Evolutionary conservation across 805 yeast species (phyloP), one percentile per base, ranked within the genome.

Genomic region (Wickerhamiella cacticola): DNA sequence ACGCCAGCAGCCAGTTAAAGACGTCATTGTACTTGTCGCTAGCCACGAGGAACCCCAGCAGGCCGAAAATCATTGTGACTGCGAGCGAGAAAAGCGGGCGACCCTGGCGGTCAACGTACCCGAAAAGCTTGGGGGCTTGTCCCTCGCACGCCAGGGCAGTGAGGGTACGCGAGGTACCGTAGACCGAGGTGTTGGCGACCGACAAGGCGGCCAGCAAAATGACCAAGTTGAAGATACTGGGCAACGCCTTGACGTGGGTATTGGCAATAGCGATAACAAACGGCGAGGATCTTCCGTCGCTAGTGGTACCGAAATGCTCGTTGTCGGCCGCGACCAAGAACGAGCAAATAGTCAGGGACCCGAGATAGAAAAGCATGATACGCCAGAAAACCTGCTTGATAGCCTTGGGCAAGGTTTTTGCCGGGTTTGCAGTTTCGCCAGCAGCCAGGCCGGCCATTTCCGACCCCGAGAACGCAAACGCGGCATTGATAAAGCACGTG

Each of bases 331-430:
- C 83, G 29, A 81, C 86, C 53, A 81, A 66, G 53, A 80, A 75
- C 40, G 82, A 78, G 58, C 66, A 72, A 56, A 70, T 69, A 53
- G 62, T 78, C 60, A 61, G 72, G 55, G 74, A 67, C n/a, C 68
- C 61, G 58, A 81, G 68, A 63, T 81, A 81, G 57, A 80, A 79
- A 53, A 78, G 64, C 28, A 78, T 63, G 49, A 80, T 79, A 64
- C 86, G 69, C 84, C 85, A 80, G 63, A 81, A 79, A 1, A 79
- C 81, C 63, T 80, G 84, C 61, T 80, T 79, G 48, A 79, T 74
- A 41, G 86, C 84, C 50, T 70, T 70, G 44, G 85, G 85, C 47
- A 79, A 69, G 6, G 79, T 63, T 45, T 66, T 68, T 56, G 81
- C 68, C 47, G 86, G 85, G 59, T 80, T 74, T 41, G 64, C 71